Evolutionary conservation across 768 basidiomycete genomes (phyloP).

Genomic region (Mycena chlorophos): DNA sequence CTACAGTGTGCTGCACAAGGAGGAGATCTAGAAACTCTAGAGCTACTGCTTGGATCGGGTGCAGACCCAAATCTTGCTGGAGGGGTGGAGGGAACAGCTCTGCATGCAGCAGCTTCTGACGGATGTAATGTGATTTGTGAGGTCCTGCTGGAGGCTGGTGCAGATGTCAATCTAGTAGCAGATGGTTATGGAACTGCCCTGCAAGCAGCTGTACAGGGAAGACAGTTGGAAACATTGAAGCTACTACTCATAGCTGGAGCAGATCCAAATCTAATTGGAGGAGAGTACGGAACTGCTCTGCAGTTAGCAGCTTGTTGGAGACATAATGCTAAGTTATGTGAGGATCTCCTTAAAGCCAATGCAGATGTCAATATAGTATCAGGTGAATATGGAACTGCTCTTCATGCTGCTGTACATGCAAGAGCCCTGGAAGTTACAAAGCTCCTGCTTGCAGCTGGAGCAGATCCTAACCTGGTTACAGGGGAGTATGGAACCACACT

Average conservation of each 20-base stretch:
- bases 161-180: neutral
- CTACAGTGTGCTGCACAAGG: too few relatives aligned
- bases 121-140: neutral
- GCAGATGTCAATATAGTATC: neutral
- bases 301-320: neutral
- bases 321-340: neutral
- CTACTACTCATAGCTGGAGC: neutral
- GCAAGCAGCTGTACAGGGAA: neutral
- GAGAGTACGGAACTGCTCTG: neutral
- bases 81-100: neutral
- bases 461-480: neutral
- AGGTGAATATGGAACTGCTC: constrained; percentile 3
- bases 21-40: too few relatives aligned
- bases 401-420: constrained; percentile 1
- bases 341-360: neutral
- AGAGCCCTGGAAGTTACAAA: neutral
- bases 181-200: neutral
- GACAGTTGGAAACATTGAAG: neutral
- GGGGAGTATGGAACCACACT: neutral
- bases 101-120: neutral
- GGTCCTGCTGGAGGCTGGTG: neutral
- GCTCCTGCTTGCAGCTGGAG: neutral
- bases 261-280: neutral
- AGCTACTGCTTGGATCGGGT: too few relatives aligned
- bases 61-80: too few relatives aligned